Evolutionary conservation across 1,284 basidiomycete species (phyloP).

Genomic region (Austroboletus rostrupii): DNA sequence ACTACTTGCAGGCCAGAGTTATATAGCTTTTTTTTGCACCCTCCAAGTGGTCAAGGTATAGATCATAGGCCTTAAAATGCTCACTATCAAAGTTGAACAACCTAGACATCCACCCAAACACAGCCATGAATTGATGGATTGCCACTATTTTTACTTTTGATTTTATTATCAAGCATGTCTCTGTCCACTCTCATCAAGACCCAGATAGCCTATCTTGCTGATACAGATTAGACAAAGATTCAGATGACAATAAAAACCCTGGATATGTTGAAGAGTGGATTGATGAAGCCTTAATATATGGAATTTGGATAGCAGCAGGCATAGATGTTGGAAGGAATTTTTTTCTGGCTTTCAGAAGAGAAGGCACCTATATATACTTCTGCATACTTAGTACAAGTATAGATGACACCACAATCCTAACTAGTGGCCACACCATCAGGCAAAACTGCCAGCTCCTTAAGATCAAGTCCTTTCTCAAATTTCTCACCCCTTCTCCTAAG

Average conservation of each 20-base stretch:
- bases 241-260: background rate
- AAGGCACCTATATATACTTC: too few species aligned
- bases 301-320: too few species aligned
- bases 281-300: background rate
- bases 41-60: background rate
- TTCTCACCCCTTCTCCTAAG: too few species aligned
- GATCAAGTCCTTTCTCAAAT: too few species aligned
- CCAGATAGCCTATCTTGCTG: background rate
- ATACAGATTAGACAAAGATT: background rate
- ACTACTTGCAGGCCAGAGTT: slow-evolving; percentile 42
- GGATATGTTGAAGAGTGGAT: background rate
- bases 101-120: slow-evolving; percentile 21
- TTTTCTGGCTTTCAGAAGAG: too few species aligned
- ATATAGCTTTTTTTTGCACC: slow-evolving; percentile 35
- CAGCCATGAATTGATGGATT: slow-evolving; percentile 41
- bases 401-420: too few species aligned
- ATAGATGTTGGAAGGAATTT: too few species aligned
- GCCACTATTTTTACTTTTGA: slow-evolving; percentile 33
- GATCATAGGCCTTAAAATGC: background rate
- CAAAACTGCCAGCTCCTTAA: too few species aligned
- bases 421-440: too few species aligned
- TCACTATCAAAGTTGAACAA: slow-evolving; percentile 3
- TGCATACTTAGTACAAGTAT: too few species aligned
- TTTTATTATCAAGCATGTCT: slow-evolving; percentile 19
- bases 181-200: background rate